A percentile compares a stretch with the other conserved stretches of the same genome.
phyloP scores from a whole-genome alignment of 2,329 filamentous ascomycete genomes.

The Pseudogymnoascus sp. region DNA sequence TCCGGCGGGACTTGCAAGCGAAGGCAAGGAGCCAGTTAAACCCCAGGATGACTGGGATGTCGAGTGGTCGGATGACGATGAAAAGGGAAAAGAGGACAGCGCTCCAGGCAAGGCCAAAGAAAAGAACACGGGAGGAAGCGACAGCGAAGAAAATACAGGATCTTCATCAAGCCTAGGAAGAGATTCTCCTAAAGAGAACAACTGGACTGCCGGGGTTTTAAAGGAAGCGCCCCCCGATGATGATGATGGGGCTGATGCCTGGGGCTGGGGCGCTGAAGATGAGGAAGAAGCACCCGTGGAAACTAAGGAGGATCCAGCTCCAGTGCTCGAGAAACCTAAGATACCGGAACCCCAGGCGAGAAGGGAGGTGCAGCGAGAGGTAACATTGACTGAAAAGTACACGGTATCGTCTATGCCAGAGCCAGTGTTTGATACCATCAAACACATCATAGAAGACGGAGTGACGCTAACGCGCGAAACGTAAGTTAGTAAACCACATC shows the following conservation, averaged over 20 bases:
- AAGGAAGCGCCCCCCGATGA: background rate
- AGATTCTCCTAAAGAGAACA: constrained; percentile 19
- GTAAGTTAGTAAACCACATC: constrained; percentile 27
- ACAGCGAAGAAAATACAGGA: constrained; percentile 23
- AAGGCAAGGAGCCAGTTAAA: constrained; percentile 33
- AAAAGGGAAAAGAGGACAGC: constrained; percentile 25
- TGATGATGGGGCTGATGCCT: constrained; percentile 43
- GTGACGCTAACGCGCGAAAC: constrained; percentile 47
- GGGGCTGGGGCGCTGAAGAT: constrained; percentile 77
- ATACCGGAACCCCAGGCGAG: background rate
- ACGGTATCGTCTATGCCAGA: constrained; percentile 82
- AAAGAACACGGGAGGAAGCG: background rate
- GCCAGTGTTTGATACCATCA: constrained; percentile 61
- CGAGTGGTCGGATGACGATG: constrained; percentile 67
- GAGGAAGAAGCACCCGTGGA: constrained; percentile 26
- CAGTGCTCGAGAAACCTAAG: background rate
- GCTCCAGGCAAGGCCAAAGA: background rate
- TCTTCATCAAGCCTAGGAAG: constrained; percentile 42
- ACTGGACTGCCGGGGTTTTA: constrained; percentile 16
- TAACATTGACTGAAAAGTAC: constrained; percentile 79
- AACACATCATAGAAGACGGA: constrained; percentile 50
- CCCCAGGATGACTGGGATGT: constrained; percentile 59
- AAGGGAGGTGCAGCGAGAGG: constrained; percentile 41
- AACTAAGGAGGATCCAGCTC: constrained; percentile 11
- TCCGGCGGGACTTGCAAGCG: constrained; percentile 37